Percentiles rank a stretch among this genome's conserved stretches.
These are phyloP conservation scores for Pseudogymnoascus verrucosus DNA, from an alignment of 2,329 filamentous ascomycete genomes.

Conservation along the genomic window DNA sequence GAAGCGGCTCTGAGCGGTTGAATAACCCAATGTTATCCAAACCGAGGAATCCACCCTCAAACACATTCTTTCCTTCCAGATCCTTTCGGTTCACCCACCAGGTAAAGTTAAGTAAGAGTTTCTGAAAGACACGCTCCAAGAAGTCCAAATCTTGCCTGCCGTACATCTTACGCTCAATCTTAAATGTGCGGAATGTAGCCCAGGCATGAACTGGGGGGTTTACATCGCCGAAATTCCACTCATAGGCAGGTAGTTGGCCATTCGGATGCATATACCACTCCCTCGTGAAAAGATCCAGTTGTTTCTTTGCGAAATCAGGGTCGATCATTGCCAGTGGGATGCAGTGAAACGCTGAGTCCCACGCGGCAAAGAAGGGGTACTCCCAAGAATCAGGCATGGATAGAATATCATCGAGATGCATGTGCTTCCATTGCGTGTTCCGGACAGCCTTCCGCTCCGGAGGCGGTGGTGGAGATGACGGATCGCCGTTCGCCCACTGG, in stretches of 20 bases:
- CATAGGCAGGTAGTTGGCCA: slow-evolving; percentile 82
- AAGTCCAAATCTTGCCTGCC: slow-evolving; percentile 92
- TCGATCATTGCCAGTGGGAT: slow-evolving; percentile 96
- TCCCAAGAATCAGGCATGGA: slow-evolving; percentile 99
- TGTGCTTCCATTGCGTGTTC: slow-evolving; percentile 87
- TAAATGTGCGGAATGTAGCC: slow-evolving; percentile 93
- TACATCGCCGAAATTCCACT: slow-evolving; percentile 97
- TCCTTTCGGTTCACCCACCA: slow-evolving; percentile 99
- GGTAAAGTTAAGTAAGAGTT: slow-evolving; percentile 90
- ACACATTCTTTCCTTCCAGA: slow-evolving; percentile 88
- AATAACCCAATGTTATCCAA: slow-evolving; percentile 96
- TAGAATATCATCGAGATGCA: slow-evolving; percentile 88
- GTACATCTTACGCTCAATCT: slow-evolving; percentile 96
- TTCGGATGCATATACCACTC: slow-evolving; percentile 99
- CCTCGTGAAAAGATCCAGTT: slow-evolving; percentile 87
- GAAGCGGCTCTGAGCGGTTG: slow-evolving; percentile 90
- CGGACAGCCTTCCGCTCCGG: slow-evolving; percentile 69
- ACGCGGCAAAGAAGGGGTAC: slow-evolving; percentile 95
- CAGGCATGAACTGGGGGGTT: slow-evolving; percentile 96
- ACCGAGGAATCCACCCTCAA: slow-evolving; percentile 91
- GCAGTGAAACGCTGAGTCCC: slow-evolving; percentile 96
- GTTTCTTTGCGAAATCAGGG: slow-evolving; percentile 95
- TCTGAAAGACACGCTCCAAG: slow-evolving; percentile 92
- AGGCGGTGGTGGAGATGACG: slow-evolving; percentile 78
- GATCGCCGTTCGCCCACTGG: slow-evolving; percentile 94